Base-by-base conservation (phyloP, 2,329 filamentous ascomycete species). In the Ceratocystis colombiana region DNA sequence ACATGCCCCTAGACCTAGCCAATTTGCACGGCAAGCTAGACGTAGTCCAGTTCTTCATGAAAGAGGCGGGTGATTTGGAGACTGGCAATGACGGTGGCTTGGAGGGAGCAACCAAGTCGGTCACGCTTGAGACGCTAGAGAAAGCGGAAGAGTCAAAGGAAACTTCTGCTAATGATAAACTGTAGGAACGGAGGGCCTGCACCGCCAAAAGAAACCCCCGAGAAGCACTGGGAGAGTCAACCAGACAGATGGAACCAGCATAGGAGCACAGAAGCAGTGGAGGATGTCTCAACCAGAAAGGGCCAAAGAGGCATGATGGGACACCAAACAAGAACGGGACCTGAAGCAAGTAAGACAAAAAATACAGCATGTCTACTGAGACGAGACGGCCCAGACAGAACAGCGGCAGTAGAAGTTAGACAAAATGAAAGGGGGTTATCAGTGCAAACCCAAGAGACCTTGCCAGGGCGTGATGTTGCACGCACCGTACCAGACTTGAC, bases 1-100 rank as follows among this genome's bases (percentile, higher is more conserved):
- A 96, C 71, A 88, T 92, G 71, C 85, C 88, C 2, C 78, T 91
- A 1, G 89, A 90, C 71, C 78, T 90, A 70, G 88, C 88, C 17
- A 84, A 88, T 73, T 80, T 88, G 70, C 84, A 85, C 69, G 84
- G 86, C 71, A 86, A 89, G 78, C 78, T 79, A 64, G 80, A 84
- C 5, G 84, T 88, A 8, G 84, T 85, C 2, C 80, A 86, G 67
- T 84, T 81, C 73, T 85, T 85, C 71, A 69, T 85, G 57, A 74
- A 76, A n/a, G 75, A 79, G 68, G 77, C 78, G 22, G 76, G 76
- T 61, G 75, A 75, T 61, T 69, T 83, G 10, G 82, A 84, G 72
- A 75, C 74, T 3, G 74, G 76, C 66, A 68, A 83, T 62, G 76
- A 71, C 17, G 68, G 59, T 2, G 69, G 68, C 5, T 30, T 70